These are phyloP conservation scores for Ceratocystis eucalypticola DNA, from an alignment of 2,329 filamentous ascomycete genomes.

Conservation along the genomic window DNA sequence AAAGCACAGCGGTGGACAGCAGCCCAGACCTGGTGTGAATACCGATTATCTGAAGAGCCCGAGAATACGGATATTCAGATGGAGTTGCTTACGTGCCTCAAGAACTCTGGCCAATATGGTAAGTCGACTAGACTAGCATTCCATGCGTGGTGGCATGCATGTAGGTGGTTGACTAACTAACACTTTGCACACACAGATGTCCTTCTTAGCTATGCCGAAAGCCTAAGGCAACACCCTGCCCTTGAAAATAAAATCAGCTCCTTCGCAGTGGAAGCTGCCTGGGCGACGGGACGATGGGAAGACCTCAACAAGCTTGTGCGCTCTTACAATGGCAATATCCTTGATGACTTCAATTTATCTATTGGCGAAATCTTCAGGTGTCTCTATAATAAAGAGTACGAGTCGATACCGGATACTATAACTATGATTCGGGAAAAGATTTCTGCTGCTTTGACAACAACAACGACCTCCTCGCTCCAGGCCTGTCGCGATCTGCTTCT, in stretches of 20 bases:
- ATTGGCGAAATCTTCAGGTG: constrained; percentile 49
- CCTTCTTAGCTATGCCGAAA: constrained; percentile 73
- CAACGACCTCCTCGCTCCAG: constrained; percentile 66
- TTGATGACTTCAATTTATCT: constrained; percentile 66
- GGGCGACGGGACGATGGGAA: constrained; percentile 74
- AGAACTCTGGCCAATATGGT: constrained; percentile 93
- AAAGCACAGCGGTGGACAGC: constrained; percentile 90
- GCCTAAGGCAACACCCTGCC: constrained; percentile 44
- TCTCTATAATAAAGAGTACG: constrained; percentile 39
- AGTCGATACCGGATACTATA: constrained; percentile 39
- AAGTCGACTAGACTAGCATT: constrained; percentile 23
- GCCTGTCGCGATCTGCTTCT: constrained; percentile 74
- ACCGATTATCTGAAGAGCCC: constrained; percentile 68
- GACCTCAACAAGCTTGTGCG: constrained; percentile 55
- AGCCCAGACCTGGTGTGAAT: constrained; percentile 95
- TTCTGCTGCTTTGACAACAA: constrained; percentile 59
- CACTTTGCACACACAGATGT: constrained; percentile 43
- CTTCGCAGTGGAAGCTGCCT: constrained; percentile 81
- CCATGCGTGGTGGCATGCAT: background rate
- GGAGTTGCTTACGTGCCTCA: constrained; percentile 74
- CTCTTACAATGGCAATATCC: constrained; percentile 36
- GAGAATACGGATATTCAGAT: constrained; percentile 64
- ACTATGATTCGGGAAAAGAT: constrained; percentile 54
- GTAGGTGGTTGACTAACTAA: constrained; percentile 20
- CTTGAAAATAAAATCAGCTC: constrained; percentile 55